Conservation (phyloP, 805 yeast genomes). For the Nakazawaea peltata region DNA sequence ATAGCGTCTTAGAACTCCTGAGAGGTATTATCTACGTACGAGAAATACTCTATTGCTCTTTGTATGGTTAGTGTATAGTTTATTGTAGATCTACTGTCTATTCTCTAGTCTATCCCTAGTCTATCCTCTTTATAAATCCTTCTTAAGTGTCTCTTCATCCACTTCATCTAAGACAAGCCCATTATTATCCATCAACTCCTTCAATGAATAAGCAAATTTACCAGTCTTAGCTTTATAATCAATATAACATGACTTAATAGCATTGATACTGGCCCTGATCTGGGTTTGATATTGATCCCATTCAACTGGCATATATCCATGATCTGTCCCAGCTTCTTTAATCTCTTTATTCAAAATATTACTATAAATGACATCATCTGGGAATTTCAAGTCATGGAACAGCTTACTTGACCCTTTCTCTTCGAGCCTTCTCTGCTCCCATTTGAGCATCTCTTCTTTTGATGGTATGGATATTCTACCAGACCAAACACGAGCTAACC, state of each 20-base stretch:
- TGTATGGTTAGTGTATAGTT: too few relatives aligned
- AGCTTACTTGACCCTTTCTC: slow-evolving; percentile 37
- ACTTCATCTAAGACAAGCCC: slow-evolving; percentile 25
- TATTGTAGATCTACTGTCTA: too few relatives aligned
- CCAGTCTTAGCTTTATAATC: slow-evolving; percentile 30
- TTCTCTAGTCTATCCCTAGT: too few relatives aligned
- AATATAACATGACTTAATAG: slow-evolving; percentile 36
- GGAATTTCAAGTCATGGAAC: slow-evolving; percentile 47
- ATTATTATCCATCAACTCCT: slow-evolving; percentile 29
- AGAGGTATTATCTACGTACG: not conserved
- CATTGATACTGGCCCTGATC: slow-evolving; percentile 34
- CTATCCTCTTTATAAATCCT: slow-evolving; percentile 1
- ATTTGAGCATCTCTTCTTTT: slow-evolving; percentile 33
- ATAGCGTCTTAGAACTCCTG: too few relatives aligned
- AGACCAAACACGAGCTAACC: slow-evolving; percentile 54
- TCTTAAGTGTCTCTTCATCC: slow-evolving; percentile 9
- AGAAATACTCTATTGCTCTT: not conserved
- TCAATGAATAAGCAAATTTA: slow-evolving; percentile 25
- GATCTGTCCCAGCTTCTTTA: slow-evolving; percentile 27
- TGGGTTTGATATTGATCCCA: slow-evolving; percentile 42
- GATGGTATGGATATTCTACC: slow-evolving; percentile 47
- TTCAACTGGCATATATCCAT: slow-evolving; percentile 40
- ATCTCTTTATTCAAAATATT: slow-evolving; percentile 31
- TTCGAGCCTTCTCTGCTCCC: slow-evolving; percentile 30
- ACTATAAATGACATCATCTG: slow-evolving; percentile 54